Conservation (phyloP, 1,284 basidiomycete species). For the Flammula alnicola region DNA sequence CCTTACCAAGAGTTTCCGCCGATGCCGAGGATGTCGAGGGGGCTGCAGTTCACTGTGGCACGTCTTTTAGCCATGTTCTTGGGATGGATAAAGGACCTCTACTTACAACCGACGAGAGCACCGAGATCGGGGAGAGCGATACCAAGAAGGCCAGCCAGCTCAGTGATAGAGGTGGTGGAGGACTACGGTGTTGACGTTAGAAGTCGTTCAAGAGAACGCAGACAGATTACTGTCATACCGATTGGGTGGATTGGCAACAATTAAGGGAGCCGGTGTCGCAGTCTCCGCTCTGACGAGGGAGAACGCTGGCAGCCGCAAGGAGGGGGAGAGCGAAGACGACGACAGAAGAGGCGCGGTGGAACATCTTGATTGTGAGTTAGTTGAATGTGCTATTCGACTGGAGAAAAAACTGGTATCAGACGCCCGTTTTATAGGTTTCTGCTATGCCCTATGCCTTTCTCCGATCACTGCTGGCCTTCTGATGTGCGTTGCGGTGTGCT, state of each 20-base stretch:
- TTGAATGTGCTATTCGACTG: no score
- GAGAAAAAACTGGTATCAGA: no score
- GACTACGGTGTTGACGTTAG: no score
- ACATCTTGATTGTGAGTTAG: no score
- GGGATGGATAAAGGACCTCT: no score
- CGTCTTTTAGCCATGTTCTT: no score
- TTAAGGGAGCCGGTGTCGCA: slow-evolving; percentile 15
- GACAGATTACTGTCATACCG: slow-evolving; percentile 2
- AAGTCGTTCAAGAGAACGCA: background rate
- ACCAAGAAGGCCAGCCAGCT: slow-evolving; percentile 5
- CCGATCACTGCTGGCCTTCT: no score
- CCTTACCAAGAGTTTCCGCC: slow-evolving; percentile 18
- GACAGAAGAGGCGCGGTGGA: slow-evolving; percentile 5
- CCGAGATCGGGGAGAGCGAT: slow-evolving; percentile 8
- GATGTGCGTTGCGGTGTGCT: no score
- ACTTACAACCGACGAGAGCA: slow-evolving; percentile 19
- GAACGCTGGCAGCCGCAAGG: slow-evolving; percentile 17
- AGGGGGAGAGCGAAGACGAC: slow-evolving; percentile 13
- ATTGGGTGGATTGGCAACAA: slow-evolving; percentile 9
- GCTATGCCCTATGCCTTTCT: no score
- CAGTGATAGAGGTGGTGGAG: slow-evolving; percentile 7
- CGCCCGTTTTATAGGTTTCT: no score
- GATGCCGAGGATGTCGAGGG: slow-evolving; percentile 12
- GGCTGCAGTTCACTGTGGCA: no score
- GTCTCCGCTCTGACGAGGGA: slow-evolving; percentile 6